Percentiles rank a stretch among this genome's conserved stretches.
These are phyloP conservation scores for Pigoraptor vietnamica DNA, from an alignment of 78 protist species.

Conservation along the genomic window DNA sequence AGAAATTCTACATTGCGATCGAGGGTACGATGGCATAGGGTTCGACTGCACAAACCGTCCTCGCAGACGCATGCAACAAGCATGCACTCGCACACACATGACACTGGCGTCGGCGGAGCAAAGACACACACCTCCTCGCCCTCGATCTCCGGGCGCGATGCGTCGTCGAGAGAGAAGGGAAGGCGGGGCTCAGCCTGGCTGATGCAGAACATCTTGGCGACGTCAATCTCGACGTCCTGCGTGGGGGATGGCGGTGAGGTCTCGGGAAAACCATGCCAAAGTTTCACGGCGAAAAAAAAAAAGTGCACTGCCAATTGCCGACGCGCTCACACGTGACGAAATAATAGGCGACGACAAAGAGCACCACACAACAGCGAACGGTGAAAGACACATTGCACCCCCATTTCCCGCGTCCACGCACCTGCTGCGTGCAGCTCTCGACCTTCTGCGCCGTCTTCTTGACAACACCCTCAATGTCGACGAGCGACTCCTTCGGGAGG, in stretches of 20 bases:
- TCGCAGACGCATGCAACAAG: too few species aligned
- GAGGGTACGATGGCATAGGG: too few species aligned
- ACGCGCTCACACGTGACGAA: too few species aligned
- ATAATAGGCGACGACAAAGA: not conserved
- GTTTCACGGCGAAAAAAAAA: too few species aligned
- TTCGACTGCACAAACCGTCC: too few species aligned
- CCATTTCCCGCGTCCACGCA: not conserved
- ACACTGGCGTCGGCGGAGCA: not conserved
- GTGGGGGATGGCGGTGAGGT: too few species aligned
- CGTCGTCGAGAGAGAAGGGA: constrained; percentile 81
- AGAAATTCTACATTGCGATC: not conserved
- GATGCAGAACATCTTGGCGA: constrained; percentile 44
- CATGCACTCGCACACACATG: not conserved
- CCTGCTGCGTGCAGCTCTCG: constrained; percentile 48
- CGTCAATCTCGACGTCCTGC: constrained; percentile 71
- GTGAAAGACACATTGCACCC: not conserved
- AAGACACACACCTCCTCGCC: not conserved
- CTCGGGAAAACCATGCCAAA: too few species aligned
- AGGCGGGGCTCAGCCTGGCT: constrained; percentile 16
- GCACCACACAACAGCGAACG: not conserved
- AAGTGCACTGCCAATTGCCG: too few species aligned
- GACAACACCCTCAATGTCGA: constrained; percentile 78
- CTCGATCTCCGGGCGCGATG: constrained; percentile 30
- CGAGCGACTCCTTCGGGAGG: constrained; percentile 78
- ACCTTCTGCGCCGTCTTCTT: constrained; percentile 36